Percentiles rank a stretch among this genome's conserved stretches.
phyloP scores from a whole-genome alignment of 768 basidiomycete species.

The Boletus patriciae region DNA sequence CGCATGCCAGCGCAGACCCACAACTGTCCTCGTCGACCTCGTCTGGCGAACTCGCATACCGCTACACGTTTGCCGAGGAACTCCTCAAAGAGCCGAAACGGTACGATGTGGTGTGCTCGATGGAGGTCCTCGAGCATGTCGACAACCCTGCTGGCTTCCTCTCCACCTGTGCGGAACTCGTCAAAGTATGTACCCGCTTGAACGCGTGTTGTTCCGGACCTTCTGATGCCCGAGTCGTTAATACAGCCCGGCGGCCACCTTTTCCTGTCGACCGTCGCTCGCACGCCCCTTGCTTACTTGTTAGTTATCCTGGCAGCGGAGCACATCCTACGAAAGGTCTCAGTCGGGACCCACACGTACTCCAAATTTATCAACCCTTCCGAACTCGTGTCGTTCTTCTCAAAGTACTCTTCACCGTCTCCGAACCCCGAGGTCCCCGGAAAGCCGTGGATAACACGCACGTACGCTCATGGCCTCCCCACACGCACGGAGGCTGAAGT shows the following conservation, averaged over 20 bases:
- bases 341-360: constrained; percentile 88
- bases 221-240: constrained; percentile 6
- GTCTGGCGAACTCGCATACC: constrained; percentile 55
- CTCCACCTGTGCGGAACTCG: constrained; percentile 72
- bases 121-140: constrained; percentile 98
- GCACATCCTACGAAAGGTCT: constrained; percentile 73
- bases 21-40: constrained; percentile 39
- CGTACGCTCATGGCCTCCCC: constrained; percentile 48
- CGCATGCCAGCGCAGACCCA: constrained; percentile 81
- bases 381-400: constrained; percentile 85
- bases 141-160: constrained; percentile 88
- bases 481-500: constrained; percentile 71
- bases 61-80: constrained; percentile 71
- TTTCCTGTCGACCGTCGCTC: constrained; percentile 92
- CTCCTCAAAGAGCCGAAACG: constrained; percentile 62
- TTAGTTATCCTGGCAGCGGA: constrained; percentile 81
- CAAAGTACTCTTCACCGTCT: constrained; percentile 44
- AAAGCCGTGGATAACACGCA: constrained; percentile 61
- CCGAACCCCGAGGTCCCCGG: constrained; percentile 2
- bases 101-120: constrained; percentile 92
- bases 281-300: constrained; percentile 72
- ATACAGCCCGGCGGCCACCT: constrained; percentile 95
- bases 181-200: constrained; percentile 62
- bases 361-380: constrained; percentile 85
- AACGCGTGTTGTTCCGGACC: background rate